Percentiles rank a stretch among this genome's conserved stretches.
Conservation (phyloP, 1,284 basidiomycete species). For the Boletus nobilissimus region DNA sequence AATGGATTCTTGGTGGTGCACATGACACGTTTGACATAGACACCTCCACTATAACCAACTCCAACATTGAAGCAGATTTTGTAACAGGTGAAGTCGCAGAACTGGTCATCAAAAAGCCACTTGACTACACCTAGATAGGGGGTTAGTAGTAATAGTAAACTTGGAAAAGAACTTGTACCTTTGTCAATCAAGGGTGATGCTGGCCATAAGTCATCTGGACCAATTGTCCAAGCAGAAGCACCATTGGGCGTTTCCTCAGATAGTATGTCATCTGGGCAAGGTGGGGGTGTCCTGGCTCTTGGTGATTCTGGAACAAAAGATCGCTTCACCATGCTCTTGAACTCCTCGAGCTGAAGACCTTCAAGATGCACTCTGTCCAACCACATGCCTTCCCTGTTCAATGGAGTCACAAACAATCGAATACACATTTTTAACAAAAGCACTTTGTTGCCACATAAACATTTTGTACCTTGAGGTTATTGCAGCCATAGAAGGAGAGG, state of each 20-base stretch:
- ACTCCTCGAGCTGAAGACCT: background rate
- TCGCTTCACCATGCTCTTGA: constrained; percentile 4
- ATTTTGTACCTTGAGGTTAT: background rate
- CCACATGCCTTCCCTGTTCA: background rate
- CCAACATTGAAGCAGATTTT: constrained; percentile 3
- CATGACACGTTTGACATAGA: constrained; percentile 6
- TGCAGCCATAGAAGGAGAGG: background rate
- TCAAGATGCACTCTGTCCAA: background rate
- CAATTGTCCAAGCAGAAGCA: background rate
- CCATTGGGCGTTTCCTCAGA: background rate
- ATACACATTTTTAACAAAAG: background rate
- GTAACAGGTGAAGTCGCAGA: background rate
- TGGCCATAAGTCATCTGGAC: background rate
- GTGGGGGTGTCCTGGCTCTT: background rate
- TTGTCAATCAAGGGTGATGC: background rate
- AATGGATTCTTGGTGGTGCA: constrained; percentile 7
- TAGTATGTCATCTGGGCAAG: background rate
- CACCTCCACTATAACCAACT: background rate
- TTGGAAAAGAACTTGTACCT: background rate
- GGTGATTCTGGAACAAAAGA: background rate
- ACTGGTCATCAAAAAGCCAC: constrained; percentile 9
- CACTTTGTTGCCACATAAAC: constrained; percentile 6
- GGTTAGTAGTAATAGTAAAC: background rate
- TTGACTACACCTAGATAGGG: background rate
- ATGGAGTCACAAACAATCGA: background rate